These are phyloP conservation scores for Cicer cuneatum DNA, from an alignment of 306 rosid species.

Conservation along the genomic window DNA sequence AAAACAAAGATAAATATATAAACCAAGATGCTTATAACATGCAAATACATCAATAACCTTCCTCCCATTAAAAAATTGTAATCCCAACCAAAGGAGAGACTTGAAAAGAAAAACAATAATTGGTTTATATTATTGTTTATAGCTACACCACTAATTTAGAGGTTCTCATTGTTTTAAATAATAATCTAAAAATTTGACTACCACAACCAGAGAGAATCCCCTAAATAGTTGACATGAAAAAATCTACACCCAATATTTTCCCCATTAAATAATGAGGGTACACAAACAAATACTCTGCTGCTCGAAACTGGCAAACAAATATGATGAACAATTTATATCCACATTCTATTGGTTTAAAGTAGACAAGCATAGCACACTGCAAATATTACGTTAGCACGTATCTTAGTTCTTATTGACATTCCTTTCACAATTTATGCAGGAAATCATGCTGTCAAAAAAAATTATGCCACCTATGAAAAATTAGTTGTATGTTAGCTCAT, in stretches of 20 bases:
- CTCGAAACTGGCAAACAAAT: constrained; percentile 9
- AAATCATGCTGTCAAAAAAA: constrained; percentile 5
- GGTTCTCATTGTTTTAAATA: constrained; percentile 10
- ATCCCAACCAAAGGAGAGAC: not conserved
- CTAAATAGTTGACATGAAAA: constrained; percentile 19
- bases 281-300: not conserved
- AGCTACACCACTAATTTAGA: constrained; percentile 1
- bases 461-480: not conserved
- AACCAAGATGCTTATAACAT: constrained; percentile 17
- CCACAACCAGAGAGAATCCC: constrained; percentile 24
- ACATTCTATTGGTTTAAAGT: constrained; percentile 13
- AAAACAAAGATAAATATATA: constrained; percentile 3
- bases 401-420: constrained; percentile 6
- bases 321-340: constrained; percentile 17
- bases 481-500: not conserved
- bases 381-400: not conserved
- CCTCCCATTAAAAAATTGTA: not conserved
- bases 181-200: constrained; percentile 12
- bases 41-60: constrained; percentile 24
- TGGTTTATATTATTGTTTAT: constrained; percentile 11
- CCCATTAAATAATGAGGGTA: constrained; percentile 8
- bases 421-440: constrained; percentile 20
- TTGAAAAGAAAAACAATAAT: constrained; percentile 2
- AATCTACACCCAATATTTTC: not conserved
- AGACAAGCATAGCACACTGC: constrained; percentile 11